These are phyloP conservation scores for Colletotrichum orchidophilum DNA, from an alignment of 2,329 filamentous ascomycete genomes.

Conservation along the genomic window DNA sequence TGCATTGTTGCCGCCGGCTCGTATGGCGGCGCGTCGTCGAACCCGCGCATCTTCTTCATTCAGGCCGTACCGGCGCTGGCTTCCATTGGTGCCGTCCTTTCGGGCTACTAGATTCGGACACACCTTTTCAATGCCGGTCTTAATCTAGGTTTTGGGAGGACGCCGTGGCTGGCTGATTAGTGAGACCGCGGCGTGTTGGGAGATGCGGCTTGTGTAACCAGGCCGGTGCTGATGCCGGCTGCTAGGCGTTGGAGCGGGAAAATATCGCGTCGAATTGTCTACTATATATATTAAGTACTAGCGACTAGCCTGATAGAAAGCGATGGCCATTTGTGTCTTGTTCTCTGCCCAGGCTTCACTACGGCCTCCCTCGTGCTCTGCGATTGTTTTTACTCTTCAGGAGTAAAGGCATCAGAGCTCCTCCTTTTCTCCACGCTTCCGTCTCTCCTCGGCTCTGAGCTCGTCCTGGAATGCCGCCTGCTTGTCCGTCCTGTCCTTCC, in stretches of 20 bases:
- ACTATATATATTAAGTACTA: background rate
- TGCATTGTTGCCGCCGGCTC: conserved; percentile 55
- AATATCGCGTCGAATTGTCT: background rate
- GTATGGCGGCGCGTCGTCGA: conserved; percentile 54
- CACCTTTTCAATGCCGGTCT: too few relatives aligned
- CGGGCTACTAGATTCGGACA: conserved; percentile 34
- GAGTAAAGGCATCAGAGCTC: conserved; percentile 4
- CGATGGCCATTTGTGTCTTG: background rate
- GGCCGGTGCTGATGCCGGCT: background rate
- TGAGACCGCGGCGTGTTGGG: background rate
- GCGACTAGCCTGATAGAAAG: background rate
- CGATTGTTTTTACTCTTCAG: too few relatives aligned
- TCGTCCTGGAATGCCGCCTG: conserved; percentile 21
- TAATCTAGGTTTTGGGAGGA: background rate
- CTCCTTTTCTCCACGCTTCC: conserved; percentile 15
- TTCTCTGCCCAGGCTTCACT: too few relatives aligned
- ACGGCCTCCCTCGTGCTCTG: too few relatives aligned
- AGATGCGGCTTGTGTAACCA: background rate
- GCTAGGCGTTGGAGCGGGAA: background rate
- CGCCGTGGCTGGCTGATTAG: background rate
- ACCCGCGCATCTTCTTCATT: conserved; percentile 52
- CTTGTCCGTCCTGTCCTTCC: conserved; percentile 22
- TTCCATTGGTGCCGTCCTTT: conserved; percentile 41
- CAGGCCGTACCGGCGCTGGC: conserved; percentile 50
- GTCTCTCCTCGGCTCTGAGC: conserved; percentile 14